phyloP scores from a whole-genome alignment of 495 filamentous ascomycete genomes.

The Tuber melanosporum region DNA sequence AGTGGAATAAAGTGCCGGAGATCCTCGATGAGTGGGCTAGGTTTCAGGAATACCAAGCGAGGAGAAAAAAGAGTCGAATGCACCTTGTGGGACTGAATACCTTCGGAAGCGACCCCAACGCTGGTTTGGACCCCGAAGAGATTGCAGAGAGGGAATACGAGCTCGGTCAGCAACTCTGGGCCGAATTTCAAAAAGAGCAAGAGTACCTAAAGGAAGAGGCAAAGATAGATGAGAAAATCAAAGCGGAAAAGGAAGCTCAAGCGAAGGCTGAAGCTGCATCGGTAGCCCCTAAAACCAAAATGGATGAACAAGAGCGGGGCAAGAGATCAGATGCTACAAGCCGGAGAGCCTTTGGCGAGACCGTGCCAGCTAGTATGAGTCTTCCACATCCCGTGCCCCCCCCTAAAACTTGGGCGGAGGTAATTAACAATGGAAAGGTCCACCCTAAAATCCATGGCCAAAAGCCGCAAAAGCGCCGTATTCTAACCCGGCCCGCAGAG shows the following conservation, averaged over 20 bases:
- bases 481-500: neutral
- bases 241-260: neutral
- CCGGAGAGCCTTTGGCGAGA: neutral
- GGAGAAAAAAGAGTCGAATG: neutral
- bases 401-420: neutral
- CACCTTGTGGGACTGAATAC: neutral
- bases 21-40: neutral
- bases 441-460: neutral
- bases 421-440: neutral
- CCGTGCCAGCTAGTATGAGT: neutral
- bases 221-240: neutral
- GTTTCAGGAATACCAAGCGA: neutral
- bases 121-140: neutral
- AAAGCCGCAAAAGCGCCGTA: neutral
- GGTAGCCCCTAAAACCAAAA: neutral
- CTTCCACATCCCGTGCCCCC: neutral
- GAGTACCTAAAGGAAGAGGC: neutral
- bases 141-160: conserved; percentile 1
- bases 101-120: neutral
- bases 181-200: neutral
- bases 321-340: neutral
- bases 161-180: neutral
- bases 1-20: conserved; percentile 3
- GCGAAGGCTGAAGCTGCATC: neutral
- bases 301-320: neutral